Evolutionary conservation across 768 basidiomycete species (phyloP).

Genomic region (Porpolomopsis calyptriformis): DNA sequence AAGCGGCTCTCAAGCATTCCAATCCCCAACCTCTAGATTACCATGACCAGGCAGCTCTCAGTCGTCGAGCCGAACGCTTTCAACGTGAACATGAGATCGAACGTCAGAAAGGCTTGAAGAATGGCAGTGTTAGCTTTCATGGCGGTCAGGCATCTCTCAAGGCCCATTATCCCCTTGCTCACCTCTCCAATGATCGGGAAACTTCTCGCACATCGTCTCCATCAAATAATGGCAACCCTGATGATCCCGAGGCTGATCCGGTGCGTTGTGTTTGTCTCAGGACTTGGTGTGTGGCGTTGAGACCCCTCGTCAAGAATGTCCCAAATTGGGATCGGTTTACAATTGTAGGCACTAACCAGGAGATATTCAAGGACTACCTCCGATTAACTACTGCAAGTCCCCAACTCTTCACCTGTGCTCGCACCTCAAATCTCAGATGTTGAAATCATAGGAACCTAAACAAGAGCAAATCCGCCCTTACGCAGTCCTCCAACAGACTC

Average conservation of each 20-base stretch:
- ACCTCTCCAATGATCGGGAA: constrained; percentile 39
- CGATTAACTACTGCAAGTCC: constrained; percentile 74
- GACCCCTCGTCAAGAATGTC: constrained; percentile 54
- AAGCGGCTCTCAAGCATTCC: constrained; percentile 37
- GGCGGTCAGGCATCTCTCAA: constrained; percentile 31
- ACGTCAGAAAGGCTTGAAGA: constrained; percentile 43
- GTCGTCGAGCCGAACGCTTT: constrained; percentile 79
- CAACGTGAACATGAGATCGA: constrained; percentile 85
- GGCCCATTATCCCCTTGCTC: constrained; percentile 39
- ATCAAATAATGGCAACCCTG: constrained; percentile 25
- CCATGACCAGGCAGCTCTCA: constrained; percentile 59
- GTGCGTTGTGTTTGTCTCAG: constrained; percentile 31
- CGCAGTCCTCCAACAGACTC: constrained; percentile 70
- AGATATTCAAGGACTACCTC: constrained; percentile 92
- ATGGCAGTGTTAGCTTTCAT: constrained; percentile 13
- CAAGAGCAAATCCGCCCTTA: constrained; percentile 91
- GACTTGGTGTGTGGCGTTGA: background rate
- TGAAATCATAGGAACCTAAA: constrained; percentile 72
- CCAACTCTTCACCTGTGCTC: background rate
- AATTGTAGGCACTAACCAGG: constrained; percentile 84
- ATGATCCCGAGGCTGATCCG: constrained; percentile 65
- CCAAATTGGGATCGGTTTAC: constrained; percentile 94
- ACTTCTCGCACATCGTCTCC: constrained; percentile 42
- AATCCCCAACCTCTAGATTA: constrained; percentile 36
- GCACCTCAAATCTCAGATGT: constrained; percentile 5